These are phyloP conservation scores for Claviceps sp. DNA, from an alignment of 2,329 filamentous ascomycete species.

Conservation along the genomic window DNA sequence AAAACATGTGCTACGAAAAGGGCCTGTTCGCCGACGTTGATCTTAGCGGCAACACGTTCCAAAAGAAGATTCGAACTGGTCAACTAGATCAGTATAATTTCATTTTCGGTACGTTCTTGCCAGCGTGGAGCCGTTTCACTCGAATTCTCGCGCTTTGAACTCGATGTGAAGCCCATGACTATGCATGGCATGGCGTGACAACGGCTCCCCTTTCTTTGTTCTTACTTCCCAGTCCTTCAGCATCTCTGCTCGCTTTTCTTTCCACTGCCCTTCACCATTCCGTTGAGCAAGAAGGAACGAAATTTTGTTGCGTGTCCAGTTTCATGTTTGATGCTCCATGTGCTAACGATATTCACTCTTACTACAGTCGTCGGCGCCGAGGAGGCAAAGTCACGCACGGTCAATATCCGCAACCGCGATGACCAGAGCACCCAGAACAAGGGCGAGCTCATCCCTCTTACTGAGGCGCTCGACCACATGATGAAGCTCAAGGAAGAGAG, in stretches of 20 bases:
- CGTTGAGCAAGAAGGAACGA: neutral
- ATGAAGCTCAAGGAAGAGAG: constrained; percentile 36
- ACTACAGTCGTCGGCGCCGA: constrained; percentile 44
- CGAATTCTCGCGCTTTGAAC: neutral
- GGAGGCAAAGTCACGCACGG: constrained; percentile 44
- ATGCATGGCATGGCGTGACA: neutral
- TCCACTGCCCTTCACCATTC: neutral
- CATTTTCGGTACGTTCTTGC: constrained; percentile 47
- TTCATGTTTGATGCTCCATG: neutral
- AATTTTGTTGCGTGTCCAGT: neutral
- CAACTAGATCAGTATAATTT: constrained; percentile 76
- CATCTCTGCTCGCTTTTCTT: neutral
- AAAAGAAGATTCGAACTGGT: constrained; percentile 78
- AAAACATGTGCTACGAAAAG: constrained; percentile 51
- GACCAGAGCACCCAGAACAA: constrained; percentile 48
- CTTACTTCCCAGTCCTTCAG: neutral
- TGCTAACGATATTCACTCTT: neutral
- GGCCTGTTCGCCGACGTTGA: constrained; percentile 52
- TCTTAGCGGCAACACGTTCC: constrained; percentile 58
- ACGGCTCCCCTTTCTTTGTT: neutral
- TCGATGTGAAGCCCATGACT: neutral
- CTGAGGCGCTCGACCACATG: constrained; percentile 44
- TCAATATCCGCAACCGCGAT: constrained; percentile 52
- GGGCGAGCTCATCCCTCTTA: constrained; percentile 42
- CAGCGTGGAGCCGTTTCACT: neutral